Percentiles rank a stretch among this genome's conserved stretches.
phyloP scores from a whole-genome alignment of 306 rosid species.

The Vigna radiata region DNA sequence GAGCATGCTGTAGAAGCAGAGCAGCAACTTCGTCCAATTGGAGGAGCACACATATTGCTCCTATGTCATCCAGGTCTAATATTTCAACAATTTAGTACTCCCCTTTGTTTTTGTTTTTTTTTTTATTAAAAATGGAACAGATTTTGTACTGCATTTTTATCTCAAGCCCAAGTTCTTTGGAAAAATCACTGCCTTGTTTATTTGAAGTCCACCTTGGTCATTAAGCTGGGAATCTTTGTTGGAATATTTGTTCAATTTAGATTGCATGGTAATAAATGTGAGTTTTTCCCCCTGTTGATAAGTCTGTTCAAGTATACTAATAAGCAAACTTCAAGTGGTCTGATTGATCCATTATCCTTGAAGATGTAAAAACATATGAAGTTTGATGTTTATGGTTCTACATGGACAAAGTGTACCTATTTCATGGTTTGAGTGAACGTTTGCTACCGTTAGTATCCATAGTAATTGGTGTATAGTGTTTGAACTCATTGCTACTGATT shows the following conservation, averaged over 20 bases:
- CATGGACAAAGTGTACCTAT: background rate
- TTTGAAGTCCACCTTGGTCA: background rate
- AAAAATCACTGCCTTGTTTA: background rate
- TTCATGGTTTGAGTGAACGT: background rate
- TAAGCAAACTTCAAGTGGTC: background rate
- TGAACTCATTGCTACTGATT: background rate
- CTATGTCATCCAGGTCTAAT: constrained; percentile 95
- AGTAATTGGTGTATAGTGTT: background rate
- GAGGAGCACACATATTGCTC: constrained; percentile 84
- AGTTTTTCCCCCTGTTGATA: background rate
- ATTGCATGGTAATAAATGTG: background rate
- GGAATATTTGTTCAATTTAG: constrained; percentile 11
- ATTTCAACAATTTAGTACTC: constrained; percentile 23
- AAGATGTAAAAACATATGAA: background rate
- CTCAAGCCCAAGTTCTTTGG: constrained; percentile 35
- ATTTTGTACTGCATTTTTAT: constrained; percentile 27
- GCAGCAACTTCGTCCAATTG: constrained; percentile 85
- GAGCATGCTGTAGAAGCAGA: constrained; percentile 96
- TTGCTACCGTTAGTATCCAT: constrained; percentile 16
- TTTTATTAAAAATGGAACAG: background rate
- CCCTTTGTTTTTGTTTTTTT: background rate
- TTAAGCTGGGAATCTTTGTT: background rate
- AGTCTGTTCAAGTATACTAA: background rate
- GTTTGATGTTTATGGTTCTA: background rate
- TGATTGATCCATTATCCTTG: constrained; percentile 20